Evolutionary conservation across 495 filamentous ascomycete genomes (phyloP).

Genomic region (Tirmania nivea): DNA sequence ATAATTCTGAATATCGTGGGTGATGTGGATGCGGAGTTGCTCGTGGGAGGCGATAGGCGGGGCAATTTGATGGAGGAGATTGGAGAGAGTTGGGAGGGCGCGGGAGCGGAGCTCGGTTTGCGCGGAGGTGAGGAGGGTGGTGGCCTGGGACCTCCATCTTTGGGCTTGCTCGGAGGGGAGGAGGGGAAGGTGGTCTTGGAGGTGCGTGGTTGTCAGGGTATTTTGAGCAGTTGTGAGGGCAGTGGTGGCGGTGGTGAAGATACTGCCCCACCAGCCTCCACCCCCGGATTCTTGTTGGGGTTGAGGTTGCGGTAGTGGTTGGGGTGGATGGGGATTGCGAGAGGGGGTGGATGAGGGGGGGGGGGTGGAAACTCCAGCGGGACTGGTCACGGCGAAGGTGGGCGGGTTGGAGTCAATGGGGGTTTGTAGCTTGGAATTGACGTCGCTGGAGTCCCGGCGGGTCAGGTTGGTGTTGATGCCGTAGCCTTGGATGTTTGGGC

Average conservation of each 20-base stretch:
- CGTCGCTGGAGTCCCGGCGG: neutral
- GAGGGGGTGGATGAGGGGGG: neutral
- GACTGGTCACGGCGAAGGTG: neutral
- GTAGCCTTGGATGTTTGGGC: constrained; percentile 28
- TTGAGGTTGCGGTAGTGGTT: constrained; percentile 19
- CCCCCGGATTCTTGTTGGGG: constrained; percentile 27
- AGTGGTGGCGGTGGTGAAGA: constrained; percentile 31
- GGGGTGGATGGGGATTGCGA: neutral
- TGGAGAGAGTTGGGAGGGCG: constrained; percentile 85
- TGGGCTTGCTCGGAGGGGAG: neutral
- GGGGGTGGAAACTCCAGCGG: neutral
- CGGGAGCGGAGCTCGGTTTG: constrained; percentile 50
- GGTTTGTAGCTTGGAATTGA: neutral
- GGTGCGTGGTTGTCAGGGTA: constrained; percentile 39
- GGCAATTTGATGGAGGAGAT: constrained; percentile 79
- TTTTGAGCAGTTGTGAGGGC: constrained; percentile 90
- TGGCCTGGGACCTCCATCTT: neutral
- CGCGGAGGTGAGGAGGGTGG: neutral
- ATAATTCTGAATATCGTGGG: constrained; percentile 84
- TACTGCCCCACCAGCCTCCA: constrained; percentile 80
- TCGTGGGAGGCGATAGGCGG: constrained; percentile 96
- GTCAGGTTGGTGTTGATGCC: neutral
- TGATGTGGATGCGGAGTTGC: constrained; percentile 91
- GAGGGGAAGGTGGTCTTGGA: neutral
- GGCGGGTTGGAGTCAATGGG: neutral